Conservation (phyloP, 2,329 filamentous ascomycete species). For the Akanthomyces lecanii region DNA sequence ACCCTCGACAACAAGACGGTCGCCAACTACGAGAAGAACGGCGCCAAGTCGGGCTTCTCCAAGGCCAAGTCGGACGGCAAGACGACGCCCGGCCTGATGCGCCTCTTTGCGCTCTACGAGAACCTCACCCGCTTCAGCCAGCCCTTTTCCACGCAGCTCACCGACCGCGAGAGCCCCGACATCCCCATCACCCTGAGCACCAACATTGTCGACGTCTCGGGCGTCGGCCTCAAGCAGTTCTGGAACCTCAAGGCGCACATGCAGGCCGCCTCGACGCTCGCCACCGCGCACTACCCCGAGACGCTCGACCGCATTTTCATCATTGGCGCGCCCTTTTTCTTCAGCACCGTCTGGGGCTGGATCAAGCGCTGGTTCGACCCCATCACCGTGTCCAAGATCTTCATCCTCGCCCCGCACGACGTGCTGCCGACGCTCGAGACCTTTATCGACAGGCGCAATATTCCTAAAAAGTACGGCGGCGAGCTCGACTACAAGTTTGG, state of each 20-base stretch:
- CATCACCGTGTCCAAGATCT: constrained; percentile 92
- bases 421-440: constrained; percentile 70
- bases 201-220: constrained; percentile 90
- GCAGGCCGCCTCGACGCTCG: constrained; percentile 84
- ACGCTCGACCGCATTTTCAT: constrained; percentile 68
- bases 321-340: constrained; percentile 85
- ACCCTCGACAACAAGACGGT: constrained; percentile 80
- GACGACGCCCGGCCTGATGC: constrained; percentile 70
- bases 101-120: constrained; percentile 90
- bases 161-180: constrained; percentile 64
- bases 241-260: constrained; percentile 94
- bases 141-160: constrained; percentile 75
- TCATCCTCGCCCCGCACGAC: constrained; percentile 72
- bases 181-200: constrained; percentile 91
- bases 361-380: constrained; percentile 95
- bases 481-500: constrained; percentile 80
- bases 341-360: constrained; percentile 92
- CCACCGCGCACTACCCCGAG: constrained; percentile 92
- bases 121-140: constrained; percentile 84
- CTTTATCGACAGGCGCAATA: constrained; percentile 78
- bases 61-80: constrained; percentile 63
- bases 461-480: constrained; percentile 87
- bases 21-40: constrained; percentile 67
- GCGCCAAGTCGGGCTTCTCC: constrained; percentile 52
- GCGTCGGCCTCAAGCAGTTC: constrained; percentile 86